Evolutionary conservation across 768 basidiomycete genomes (phyloP), one percentile per base, ranked within the genome.

Genomic region (Roridomyces roridus): DNA sequence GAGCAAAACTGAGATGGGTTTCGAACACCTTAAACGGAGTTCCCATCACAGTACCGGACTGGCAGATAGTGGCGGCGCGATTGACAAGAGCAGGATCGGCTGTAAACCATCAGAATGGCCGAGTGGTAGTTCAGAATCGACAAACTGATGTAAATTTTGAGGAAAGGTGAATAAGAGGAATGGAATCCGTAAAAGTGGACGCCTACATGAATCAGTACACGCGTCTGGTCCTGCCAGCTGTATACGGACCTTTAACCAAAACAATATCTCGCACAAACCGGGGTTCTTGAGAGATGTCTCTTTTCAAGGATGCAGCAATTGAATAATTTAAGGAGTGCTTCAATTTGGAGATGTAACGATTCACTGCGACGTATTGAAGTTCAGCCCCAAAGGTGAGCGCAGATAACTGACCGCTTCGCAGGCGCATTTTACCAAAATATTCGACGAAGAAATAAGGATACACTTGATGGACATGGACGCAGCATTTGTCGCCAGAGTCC

Each of bases 121-220:
- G 7, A 34, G 31, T n/a, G n/a, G n/a, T n/a, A n/a, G 7, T 34
- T 34, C 31, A 34, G 31, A 34, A 3, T 34, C 31, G 15, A 34
- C 31, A 15, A 34, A 34, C 31, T 15, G 40, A 94, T 71, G 63
- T 85, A 76, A 45, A 99, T 82, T 71, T 98, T 98, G 71, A 98
- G 84, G 76, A 91, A 99, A 8, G 94, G 94, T 6, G 82, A 80
- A 65, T 94, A 91, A 24, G 86, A 84, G 11, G 88, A 78, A 69
- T 94, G 90, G 70, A 95, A 98, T 9, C 97, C 96, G 72, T 98
- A 98, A 73, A 98, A 97, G 67, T 91, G 89, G 17, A 94, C 77
- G 7, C 61, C 61, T 63, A 24, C 23, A 39, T 12, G 39, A 39
- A 42, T 53, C 6, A 45, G 42, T 26, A 23, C 5, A 20, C 15